A percentile compares a stretch with the other conserved stretches of the same genome.
Conservation (phyloP, 2,329 filamentous ascomycete species). For the Aspergillus uvarum region DNA sequence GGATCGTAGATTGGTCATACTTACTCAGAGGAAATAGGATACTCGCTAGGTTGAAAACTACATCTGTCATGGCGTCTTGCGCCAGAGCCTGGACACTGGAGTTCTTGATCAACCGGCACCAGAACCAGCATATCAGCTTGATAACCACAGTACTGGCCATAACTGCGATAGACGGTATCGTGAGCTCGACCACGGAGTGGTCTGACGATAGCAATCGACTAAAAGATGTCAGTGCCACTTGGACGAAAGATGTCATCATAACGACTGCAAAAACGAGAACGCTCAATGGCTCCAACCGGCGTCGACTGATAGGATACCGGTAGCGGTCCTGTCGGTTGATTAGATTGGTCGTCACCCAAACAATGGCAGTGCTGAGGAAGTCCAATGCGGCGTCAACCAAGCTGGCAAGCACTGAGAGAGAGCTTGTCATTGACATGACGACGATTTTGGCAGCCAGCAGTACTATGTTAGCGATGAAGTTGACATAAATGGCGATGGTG, state of each 20-base stretch:
- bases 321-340: slow-evolving; percentile 61
- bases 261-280: slow-evolving; percentile 66
- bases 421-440: slow-evolving; percentile 73
- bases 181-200: slow-evolving; percentile 70
- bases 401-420: slow-evolving; percentile 64
- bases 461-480: slow-evolving; percentile 73
- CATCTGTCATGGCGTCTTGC: slow-evolving; percentile 69
- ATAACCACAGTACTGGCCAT: slow-evolving; percentile 80
- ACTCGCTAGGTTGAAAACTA: slow-evolving; percentile 87
- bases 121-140: slow-evolving; percentile 80
- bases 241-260: slow-evolving; percentile 66
- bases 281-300: slow-evolving; percentile 63
- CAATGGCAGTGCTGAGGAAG: slow-evolving; percentile 63
- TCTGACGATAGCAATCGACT: slow-evolving; percentile 58
- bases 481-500: slow-evolving; percentile 83
- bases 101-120: slow-evolving; percentile 83
- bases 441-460: slow-evolving; percentile 74
- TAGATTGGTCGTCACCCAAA: slow-evolving; percentile 60
- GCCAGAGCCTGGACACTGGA: slow-evolving; percentile 79
- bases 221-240: slow-evolving; percentile 61
- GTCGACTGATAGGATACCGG: slow-evolving; percentile 64
- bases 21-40: slow-evolving; percentile 75
- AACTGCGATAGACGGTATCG: slow-evolving; percentile 70
- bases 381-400: slow-evolving; percentile 67
- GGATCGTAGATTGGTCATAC: not conserved